Percentiles rank a stretch among this genome's conserved stretches.
phyloP scores from a whole-genome alignment of 179 eudicot species.

The Spinacia oleracea region DNA sequence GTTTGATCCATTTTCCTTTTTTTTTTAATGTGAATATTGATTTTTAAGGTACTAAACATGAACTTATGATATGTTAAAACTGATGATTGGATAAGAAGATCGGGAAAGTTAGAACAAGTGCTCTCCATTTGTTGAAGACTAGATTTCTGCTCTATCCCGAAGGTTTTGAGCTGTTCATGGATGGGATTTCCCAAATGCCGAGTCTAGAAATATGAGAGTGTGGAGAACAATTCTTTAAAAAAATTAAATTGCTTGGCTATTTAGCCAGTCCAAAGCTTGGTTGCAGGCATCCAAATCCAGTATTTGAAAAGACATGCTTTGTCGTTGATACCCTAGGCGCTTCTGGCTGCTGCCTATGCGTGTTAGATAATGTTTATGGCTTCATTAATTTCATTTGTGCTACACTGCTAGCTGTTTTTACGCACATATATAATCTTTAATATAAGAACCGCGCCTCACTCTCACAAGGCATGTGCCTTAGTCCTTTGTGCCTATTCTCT shows the following conservation, averaged over 20 bases:
- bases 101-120: neutral
- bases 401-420: too few species aligned
- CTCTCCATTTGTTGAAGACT: neutral
- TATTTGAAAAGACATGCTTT: neutral
- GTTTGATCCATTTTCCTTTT: neutral
- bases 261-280: neutral
- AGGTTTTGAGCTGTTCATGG: neutral
- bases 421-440: too few species aligned
- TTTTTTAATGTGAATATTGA: neutral
- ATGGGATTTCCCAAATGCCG: neutral
- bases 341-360: neutral
- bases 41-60: neutral
- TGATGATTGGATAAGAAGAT: neutral
- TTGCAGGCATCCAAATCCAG: neutral
- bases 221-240: neutral
- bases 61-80: neutral
- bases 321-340: neutral
- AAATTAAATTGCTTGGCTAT: neutral
- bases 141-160: neutral
- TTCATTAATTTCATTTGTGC: too few species aligned
- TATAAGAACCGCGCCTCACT: too few species aligned
- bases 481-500: neutral
- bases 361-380: too few species aligned
- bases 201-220: neutral
- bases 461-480: neutral